Evolutionary conservation across 2,329 filamentous ascomycete species (phyloP), one percentile per base, ranked within the genome.

Genomic region (Helotiales sp.): DNA sequence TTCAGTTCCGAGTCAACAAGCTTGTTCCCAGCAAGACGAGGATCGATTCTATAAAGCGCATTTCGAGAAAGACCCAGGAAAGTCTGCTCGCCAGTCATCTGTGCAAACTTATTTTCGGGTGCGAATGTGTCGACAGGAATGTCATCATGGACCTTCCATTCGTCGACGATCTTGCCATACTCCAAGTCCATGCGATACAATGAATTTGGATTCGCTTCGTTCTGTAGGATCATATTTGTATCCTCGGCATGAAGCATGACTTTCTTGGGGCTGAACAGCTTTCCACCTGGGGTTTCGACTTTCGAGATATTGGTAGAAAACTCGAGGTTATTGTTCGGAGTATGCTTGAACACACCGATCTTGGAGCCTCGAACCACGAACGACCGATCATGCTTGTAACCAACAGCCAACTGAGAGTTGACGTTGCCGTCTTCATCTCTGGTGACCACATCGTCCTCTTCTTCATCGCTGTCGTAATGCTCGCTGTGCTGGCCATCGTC

Each of bases 271-370:
- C 88, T 93, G 78, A 99, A 97, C 0, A 93, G 80, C 71, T 88
- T 89, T 67, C 95, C 95, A 44, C 85, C 84, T 1, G 93, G 91
- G 0, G 93, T 96, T 72, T 92, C 87, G 51, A 99, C 91, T 75
- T 96, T 96, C 60, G 91, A 96, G 69, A 99, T 99, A 64, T 93
- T 98, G 59, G 95, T 99, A 12, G 91, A 91, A 74, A 98, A 99
- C 72, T 98, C 90, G 15, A 99, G 82, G 64, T 93, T 88, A 72
- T 98, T 96, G 76, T 96, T 90, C 0, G 87, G 81, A 0, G 92
- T 96, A 71, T 99, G 95, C 74, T 96, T 98, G 83, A 99, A 99
- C 38, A 99, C 95, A 54, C 95, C 95, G 72, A 99, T 99, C 81
- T 98, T 97, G 67, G 93, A 95, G 30, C 95, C 95, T 63, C 95